Percentiles rank a stretch among this genome's conserved stretches.
These are phyloP conservation scores for Sphagnum magellanicum DNA, from an alignment of 228 moss, liverwort and hornwort genomes.

Conservation along the genomic window DNA sequence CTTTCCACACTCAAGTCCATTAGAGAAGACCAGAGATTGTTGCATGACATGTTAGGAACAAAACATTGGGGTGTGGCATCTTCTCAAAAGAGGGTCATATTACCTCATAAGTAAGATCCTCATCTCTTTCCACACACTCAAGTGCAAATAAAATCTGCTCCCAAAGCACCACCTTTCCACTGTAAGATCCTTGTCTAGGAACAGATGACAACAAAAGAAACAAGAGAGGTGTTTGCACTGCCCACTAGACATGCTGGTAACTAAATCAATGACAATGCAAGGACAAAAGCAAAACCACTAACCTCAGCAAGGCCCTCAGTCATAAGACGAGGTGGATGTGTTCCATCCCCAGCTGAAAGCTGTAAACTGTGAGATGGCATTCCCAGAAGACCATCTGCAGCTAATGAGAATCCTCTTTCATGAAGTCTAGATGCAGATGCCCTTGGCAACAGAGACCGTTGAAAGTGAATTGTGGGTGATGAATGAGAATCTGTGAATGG, in stretches of 20 bases:
- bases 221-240: no score
- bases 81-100: no score
- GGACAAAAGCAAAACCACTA: neutral
- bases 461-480: slow-evolving; percentile 48
- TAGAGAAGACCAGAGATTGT: no score
- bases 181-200: no score
- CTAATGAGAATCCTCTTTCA: slow-evolving; percentile 55
- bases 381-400: slow-evolving; percentile 62
- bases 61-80: no score
- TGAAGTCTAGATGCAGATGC: slow-evolving; percentile 46
- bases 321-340: slow-evolving; percentile 66
- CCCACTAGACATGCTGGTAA: no score
- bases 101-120: slow-evolving; percentile 85
- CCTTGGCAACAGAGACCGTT: slow-evolving; percentile 64
- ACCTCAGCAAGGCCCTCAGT: slow-evolving; percentile 90
- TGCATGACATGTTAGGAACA: no score
- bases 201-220: no score
- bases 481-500: slow-evolving; percentile 58
- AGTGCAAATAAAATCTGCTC: slow-evolving; percentile 72
- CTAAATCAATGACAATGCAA: no score
- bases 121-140: slow-evolving; percentile 78
- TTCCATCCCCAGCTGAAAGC: slow-evolving; percentile 53
- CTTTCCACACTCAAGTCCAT: no score
- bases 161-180: no score
- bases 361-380: slow-evolving; percentile 69